Base-by-base conservation (phyloP, 2,329 filamentous ascomycete species). In the Fusarium camptoceras region DNA sequence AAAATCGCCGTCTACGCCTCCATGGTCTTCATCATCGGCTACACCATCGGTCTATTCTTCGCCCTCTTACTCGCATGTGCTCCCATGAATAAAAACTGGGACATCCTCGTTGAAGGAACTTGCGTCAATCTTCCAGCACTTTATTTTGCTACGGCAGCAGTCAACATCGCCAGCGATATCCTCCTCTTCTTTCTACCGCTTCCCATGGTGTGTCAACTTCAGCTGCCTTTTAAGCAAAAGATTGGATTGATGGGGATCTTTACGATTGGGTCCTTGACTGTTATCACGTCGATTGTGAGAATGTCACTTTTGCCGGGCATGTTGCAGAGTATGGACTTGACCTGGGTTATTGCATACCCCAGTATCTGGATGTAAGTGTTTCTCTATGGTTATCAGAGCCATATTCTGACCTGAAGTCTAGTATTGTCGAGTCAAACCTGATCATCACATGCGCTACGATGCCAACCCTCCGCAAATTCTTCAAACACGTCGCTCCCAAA, bases 101-200 rank as follows among this genome's bases (percentile, higher is more conserved):
- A 81, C 27, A 44, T 76, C 1, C 68, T 59, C 5, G 68, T 77
- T 8, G 65, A 61, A 42, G 76, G 46, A 64, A 74, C 48, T n/a
- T 87, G 85, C 59, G 77, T 87, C 43, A 77, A 84, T 48, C 79
- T 81, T 24, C 79, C 83, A n/a, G 76, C 80, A 3, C 80, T 86
- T 27, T 86, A 85, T 71, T 81, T 86, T 31, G 78, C 81, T 37
- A 85, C 84, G 16, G 83, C 84, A 0, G 81, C 79, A 5, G 76
- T 83, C 20, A 85, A 85, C 61, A 83, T 86, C 47, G 57, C 81
- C 18, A 84, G 83, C 10, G 84, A 86, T 67, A 53, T 87, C 7
- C 68, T 85, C 8, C 79, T 85, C 18, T 84, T 85, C 49, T 67
- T 79, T 1, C 70, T 87, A 4, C 85, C 85, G 0, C 79, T 86